Percentiles rank a stretch among this genome's conserved stretches.
phyloP scores from a whole-genome alignment of 2,329 filamentous ascomycete genomes.

The Alternaria longipes region DNA sequence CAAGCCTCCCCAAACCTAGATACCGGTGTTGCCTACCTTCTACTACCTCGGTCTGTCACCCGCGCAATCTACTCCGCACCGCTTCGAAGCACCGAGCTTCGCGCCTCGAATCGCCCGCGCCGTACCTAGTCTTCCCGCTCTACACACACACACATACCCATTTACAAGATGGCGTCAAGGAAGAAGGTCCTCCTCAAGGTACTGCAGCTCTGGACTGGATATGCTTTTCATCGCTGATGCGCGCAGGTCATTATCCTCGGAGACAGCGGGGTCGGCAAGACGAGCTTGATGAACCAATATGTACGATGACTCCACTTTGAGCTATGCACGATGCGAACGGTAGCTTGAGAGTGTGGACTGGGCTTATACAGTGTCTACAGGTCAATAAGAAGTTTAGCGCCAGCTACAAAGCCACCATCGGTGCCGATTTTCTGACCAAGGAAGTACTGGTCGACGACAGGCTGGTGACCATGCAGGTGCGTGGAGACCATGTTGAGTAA shows the following conservation, averaged over 20 bases:
- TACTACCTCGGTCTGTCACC: background rate
- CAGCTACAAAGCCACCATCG: slow-evolving; percentile 99
- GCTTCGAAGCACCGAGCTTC: slow-evolving; percentile 14
- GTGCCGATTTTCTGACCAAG: slow-evolving; percentile 97
- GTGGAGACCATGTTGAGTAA: slow-evolving; percentile 19
- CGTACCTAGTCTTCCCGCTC: slow-evolving; percentile 8
- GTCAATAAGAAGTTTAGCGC: slow-evolving; percentile 99
- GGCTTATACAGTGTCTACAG: slow-evolving; percentile 59
- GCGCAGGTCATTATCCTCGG: slow-evolving; percentile 95
- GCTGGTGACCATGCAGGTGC: slow-evolving; percentile 97
- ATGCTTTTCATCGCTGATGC: slow-evolving; percentile 23
- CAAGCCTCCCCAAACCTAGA: background rate
- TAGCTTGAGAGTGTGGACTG: background rate
- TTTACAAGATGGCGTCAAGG: slow-evolving; percentile 45
- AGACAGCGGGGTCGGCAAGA: slow-evolving; percentile 99
- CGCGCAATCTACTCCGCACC: slow-evolving; percentile 9
- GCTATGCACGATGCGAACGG: background rate
- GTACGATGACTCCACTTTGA: slow-evolving; percentile 64
- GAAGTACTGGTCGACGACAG: slow-evolving; percentile 97
- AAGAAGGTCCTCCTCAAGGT: slow-evolving; percentile 95
- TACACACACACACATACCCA: slow-evolving; percentile 12
- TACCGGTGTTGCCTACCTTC: background rate
- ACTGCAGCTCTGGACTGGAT: slow-evolving; percentile 32
- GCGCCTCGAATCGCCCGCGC: slow-evolving; percentile 14
- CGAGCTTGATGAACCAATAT: slow-evolving; percentile 99